Evolutionary conservation across 2,329 filamentous ascomycete species (phyloP), one percentile per base, ranked within the genome.

Genomic region (Diaporthe citrichinensis): DNA sequence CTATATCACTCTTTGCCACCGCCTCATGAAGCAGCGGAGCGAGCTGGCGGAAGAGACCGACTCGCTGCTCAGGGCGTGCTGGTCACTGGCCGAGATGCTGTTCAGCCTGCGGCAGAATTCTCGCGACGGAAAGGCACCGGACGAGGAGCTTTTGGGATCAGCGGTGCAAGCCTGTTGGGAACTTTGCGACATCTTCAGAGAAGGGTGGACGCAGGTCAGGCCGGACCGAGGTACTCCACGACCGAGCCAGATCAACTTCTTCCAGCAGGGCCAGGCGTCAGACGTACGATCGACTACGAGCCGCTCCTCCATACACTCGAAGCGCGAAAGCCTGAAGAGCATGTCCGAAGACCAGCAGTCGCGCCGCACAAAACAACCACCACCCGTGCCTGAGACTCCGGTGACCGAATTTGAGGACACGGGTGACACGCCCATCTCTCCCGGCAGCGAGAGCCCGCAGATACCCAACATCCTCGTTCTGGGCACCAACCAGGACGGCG

Each of bases 321-420:
- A 89, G 79, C 86, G 86, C 17, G 88, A 90, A 53, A 91, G 88
- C 78, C 83, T 88, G 57, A 89, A 89, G 79, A 87, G 87, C 68
- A 78, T 86, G 14, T 80, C 83, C 28, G 86, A 90, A 76, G 86
- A 86, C 81, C 86, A 86, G 82, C 82, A 87, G 79, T 20, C 73
- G 9, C 76, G 76, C 12, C 74, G 76, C 28, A 86, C 86, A 73
- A 89, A 87, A 72, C 83, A 78, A n/a, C 79, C 84, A 25, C 85
- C 83, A 3, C 85, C 86, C 2, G 89, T 92, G 6, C 96, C 96
- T 0, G 96, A 98, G 85, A 98, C 96, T 0, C 96, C 96, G 0
- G 96, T 96, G 0, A 98, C 96, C 6, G 95, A 98, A 79, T 98
- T 98, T 80, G 96, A 98, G 83, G 96, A 98, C 81, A 95, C 94